phyloP scores from a whole-genome alignment of 371 early-diverging fungal species.

The Mucor irregularis region DNA sequence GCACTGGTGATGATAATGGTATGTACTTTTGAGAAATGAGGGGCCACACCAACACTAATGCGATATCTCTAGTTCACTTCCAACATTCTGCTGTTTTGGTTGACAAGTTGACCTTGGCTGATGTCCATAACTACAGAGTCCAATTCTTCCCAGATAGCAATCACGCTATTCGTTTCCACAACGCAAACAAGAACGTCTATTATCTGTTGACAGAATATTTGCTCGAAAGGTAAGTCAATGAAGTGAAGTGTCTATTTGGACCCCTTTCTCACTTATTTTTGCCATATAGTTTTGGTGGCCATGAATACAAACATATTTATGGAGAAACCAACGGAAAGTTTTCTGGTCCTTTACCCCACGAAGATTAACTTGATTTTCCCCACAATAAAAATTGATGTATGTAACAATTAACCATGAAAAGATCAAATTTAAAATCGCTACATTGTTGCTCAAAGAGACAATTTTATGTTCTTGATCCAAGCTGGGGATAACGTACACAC shows the following conservation, averaged over 20 bases:
- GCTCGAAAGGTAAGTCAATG: conserved; percentile 41
- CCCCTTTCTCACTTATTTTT: no score
- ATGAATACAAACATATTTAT: conserved; percentile 40
- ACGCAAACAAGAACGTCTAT: conserved; percentile 66
- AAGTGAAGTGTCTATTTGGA: no score
- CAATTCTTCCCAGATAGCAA: conserved; percentile 88
- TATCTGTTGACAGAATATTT: conserved; percentile 37
- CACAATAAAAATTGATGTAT: no score
- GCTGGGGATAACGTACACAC: no score
- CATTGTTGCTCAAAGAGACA: no score
- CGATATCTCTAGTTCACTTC: conserved; percentile 70
- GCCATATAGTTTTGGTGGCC: conserved; percentile 39
- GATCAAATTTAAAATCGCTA: no score
- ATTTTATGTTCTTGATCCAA: no score
- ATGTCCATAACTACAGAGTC: conserved; percentile 74
- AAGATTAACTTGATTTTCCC: no score
- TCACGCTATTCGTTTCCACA: conserved; percentile 76
- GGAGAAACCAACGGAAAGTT: conserved; percentile 29
- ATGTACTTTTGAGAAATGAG: conserved; percentile 2
- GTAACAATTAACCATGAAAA: no score
- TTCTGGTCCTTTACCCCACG: conserved; percentile 26
- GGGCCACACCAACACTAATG: background rate
- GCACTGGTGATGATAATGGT: conserved; percentile 88
- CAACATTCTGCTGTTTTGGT: conserved; percentile 84
- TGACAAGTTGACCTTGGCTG: conserved; percentile 72